phyloP scores from a whole-genome alignment of 371 early-diverging fungal species.

The Mucor piriformis region DNA sequence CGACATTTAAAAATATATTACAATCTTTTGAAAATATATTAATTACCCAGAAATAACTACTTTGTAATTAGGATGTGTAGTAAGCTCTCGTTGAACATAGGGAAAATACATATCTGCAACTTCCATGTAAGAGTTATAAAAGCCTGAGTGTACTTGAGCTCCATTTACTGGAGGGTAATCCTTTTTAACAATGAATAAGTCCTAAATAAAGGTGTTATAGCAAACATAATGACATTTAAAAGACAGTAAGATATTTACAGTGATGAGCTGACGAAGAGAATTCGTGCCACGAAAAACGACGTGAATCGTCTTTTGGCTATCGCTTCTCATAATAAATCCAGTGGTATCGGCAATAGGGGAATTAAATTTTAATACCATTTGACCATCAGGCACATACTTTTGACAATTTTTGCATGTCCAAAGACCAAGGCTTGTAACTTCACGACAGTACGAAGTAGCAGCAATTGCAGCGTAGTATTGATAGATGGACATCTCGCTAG shows the following conservation, averaged over 20 bases:
- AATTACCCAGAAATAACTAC: slow-evolving; percentile 19
- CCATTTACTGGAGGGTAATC: slow-evolving; percentile 24
- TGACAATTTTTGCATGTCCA: slow-evolving; percentile 28
- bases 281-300: slow-evolving; percentile 32
- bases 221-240: not conserved
- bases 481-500: slow-evolving; percentile 11
- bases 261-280: slow-evolving; percentile 22
- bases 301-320: slow-evolving; percentile 24
- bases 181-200: slow-evolving; percentile 1
- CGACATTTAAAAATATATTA: not conserved
- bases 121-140: slow-evolving; percentile 14
- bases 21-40: not conserved
- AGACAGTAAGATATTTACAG: slow-evolving; percentile 1
- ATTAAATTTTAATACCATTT: slow-evolving; percentile 20
- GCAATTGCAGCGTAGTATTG: slow-evolving; percentile 22
- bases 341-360: slow-evolving; percentile 18
- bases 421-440: slow-evolving; percentile 10
- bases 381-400: slow-evolving; percentile 26
- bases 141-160: slow-evolving; percentile 30
- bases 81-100: slow-evolving; percentile 10
- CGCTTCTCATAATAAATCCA: slow-evolving; percentile 27
- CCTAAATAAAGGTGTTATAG: not conserved
- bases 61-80: slow-evolving; percentile 17
- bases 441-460: slow-evolving; percentile 30
- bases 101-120: slow-evolving; percentile 5